These are phyloP conservation scores for Fusarium mexicanum DNA, from an alignment of 2,329 filamentous ascomycete species.

Conservation along the genomic window DNA sequence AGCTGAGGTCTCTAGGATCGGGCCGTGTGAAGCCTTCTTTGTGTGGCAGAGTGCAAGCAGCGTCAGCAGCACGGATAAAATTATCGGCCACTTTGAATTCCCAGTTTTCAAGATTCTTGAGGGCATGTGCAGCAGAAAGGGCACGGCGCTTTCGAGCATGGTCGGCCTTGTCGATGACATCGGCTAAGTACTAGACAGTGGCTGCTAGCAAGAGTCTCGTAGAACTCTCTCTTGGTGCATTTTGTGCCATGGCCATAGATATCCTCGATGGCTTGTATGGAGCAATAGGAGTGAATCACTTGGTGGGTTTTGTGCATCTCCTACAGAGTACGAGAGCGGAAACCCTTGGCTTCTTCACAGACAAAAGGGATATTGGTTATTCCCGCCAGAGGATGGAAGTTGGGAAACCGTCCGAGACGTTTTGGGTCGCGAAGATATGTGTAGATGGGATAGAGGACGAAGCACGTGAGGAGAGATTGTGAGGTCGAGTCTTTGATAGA, in stretches of 20 bases:
- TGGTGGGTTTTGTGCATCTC: constrained; percentile 59
- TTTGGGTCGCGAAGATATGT: constrained; percentile 50
- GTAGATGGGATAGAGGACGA: constrained; percentile 29
- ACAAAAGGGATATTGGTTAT: constrained; percentile 37
- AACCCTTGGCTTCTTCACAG: constrained; percentile 37
- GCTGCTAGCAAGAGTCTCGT: constrained; percentile 55
- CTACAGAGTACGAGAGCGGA: constrained; percentile 58
- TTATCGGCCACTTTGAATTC: constrained; percentile 66
- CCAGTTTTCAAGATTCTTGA: constrained; percentile 64
- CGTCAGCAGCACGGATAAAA: constrained; percentile 56
- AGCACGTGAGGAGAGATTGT: constrained; percentile 16
- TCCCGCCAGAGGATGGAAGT: constrained; percentile 36
- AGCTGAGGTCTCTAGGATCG: constrained; percentile 51
- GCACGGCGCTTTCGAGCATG: constrained; percentile 62
- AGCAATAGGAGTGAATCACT: no score
- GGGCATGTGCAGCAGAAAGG: constrained; percentile 60
- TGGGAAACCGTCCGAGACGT: constrained; percentile 39
- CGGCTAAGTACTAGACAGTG: constrained; percentile 63
- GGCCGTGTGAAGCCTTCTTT: constrained; percentile 41
- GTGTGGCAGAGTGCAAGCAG: constrained; percentile 51
- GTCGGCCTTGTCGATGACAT: constrained; percentile 61
- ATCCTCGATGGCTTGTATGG: constrained; percentile 45
- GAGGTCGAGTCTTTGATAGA: background rate
- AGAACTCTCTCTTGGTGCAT: constrained; percentile 61
- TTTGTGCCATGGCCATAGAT: constrained; percentile 58